phyloP scores from a whole-genome alignment of 345 rosid genomes.

The Diplotaxis tenuifolia region DNA sequence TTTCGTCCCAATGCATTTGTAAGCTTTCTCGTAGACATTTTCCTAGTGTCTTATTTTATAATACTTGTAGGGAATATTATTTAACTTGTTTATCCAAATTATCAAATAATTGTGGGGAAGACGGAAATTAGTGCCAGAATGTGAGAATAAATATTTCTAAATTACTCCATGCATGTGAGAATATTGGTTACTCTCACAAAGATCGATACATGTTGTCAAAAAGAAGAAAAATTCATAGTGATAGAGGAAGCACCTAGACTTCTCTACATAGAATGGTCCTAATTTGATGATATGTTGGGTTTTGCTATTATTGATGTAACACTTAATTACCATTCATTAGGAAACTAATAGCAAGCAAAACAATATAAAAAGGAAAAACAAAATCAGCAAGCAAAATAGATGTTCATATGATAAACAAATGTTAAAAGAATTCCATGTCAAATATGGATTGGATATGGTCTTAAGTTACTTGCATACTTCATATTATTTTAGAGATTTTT shows the following conservation, averaged over 20 bases:
- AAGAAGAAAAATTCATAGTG: background rate
- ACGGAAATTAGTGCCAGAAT: background rate
- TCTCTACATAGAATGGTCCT: background rate
- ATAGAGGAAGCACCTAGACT: background rate
- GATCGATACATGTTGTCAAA: background rate
- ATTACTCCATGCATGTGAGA: background rate
- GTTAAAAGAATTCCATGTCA: background rate
- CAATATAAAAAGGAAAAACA: background rate
- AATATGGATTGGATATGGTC: background rate
- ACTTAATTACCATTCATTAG: background rate
- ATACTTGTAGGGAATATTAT: background rate
- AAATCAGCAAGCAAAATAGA: too few relatives aligned
- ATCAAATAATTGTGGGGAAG: background rate
- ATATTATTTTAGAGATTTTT: background rate
- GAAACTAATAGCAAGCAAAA: background rate
- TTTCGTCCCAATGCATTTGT: constrained; percentile 55
- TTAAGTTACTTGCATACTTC: background rate
- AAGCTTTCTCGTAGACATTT: constrained; percentile 38
- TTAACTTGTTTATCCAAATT: background rate
- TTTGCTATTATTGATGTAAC: background rate
- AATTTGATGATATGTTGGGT: background rate
- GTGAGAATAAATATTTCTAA: background rate
- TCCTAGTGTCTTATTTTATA: background rate
- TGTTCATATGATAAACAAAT: background rate
- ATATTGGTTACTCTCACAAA: constrained; percentile 2